Base-by-base conservation (phyloP, 495 filamentous ascomycete genomes). In the Parachaetomium inaequale region DNA sequence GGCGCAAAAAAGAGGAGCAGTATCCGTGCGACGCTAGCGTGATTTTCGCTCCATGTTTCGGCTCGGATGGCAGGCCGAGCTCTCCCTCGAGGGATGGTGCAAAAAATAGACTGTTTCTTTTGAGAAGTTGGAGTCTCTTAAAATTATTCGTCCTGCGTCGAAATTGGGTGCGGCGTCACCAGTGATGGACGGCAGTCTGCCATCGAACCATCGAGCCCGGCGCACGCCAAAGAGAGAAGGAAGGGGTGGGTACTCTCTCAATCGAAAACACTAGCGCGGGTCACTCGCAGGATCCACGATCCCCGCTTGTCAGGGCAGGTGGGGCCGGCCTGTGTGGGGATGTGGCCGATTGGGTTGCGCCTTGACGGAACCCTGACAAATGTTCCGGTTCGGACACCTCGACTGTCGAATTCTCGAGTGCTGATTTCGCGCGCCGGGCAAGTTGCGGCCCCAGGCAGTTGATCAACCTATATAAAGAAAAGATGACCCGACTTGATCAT, bases 241-340 rank as follows among this genome's bases (percentile, higher is more conserved):
- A 55, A 28, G 23, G n/a, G 23, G 52, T 21, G 28, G 53, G 53
- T 49, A 23, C 45, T 52, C 50, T 46, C 26, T 50, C 49, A 70
- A 69, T 70, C 67, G 64, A 66, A 72, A 70, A 72, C 68, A 63
- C 50, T 53, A 53, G 50, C 31, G 50, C 31, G 8, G 7, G 17
- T 53, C 31, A 36, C 29, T 53, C 31, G 17, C 50, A 36, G 50
- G 50, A 36, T 17, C 50, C 25, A 4, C 29, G 8, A 36, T 2
- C n/a, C n/a, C n/a, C 31, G 36, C 36, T 17, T 15, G 36, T 4
- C n/a, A 51, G 26, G 26, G 47, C 5, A 11, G 7, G 47, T 51
- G 47, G 17, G 25, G 14, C 12, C 4, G 42, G 4, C 4, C 6
- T 19, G 19, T 51, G 26, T 51, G 26, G 47, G 47, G 50, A 23